A percentile compares a stretch with the other conserved stretches of the same genome.
Evolutionary conservation across 2,329 filamentous ascomycete genomes (phyloP).

Genomic region (Lecanoromycetidae sp.): DNA sequence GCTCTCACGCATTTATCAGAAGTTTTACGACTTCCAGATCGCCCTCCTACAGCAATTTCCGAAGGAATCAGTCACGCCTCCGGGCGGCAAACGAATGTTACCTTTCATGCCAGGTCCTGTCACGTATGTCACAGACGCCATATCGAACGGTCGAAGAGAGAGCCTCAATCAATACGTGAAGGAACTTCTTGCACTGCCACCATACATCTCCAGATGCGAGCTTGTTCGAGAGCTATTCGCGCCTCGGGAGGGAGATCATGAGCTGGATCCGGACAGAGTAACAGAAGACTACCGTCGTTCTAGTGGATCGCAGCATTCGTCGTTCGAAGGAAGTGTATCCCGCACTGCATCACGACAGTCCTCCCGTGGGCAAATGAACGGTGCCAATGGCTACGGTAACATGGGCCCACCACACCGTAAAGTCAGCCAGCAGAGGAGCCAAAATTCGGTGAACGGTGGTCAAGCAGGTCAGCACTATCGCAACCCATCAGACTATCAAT

Average conservation of each 20-base stretch:
- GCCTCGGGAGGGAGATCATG: conserved; percentile 81
- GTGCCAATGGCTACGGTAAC: conserved; percentile 38
- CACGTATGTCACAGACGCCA: conserved; percentile 94
- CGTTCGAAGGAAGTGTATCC: conserved; percentile 45
- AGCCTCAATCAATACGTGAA: conserved; percentile 95
- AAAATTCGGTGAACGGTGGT: conserved; percentile 22
- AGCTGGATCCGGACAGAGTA: conserved; percentile 61
- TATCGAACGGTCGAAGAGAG: conserved; percentile 82
- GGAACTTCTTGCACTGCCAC: conserved; percentile 69
- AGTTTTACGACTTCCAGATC: conserved; percentile 98
- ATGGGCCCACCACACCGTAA: conserved; percentile 29
- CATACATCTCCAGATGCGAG: conserved; percentile 71
- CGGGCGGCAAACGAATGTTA: conserved; percentile 62
- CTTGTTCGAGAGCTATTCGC: conserved; percentile 85
- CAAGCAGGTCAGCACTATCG: conserved; percentile 17
- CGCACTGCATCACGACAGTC: conserved; percentile 53
- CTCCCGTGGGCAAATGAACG: conserved; percentile 52
- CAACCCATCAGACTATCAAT: conserved; percentile 20
- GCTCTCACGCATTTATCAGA: conserved; percentile 86
- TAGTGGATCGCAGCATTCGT: conserved; percentile 55
- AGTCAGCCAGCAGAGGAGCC: conserved; percentile 30
- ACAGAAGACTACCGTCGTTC: conserved; percentile 65
- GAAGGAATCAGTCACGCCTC: conserved; percentile 78
- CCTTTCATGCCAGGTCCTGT: conserved; percentile 98
- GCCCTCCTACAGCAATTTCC: conserved; percentile 84